phyloP scores from a whole-genome alignment of 1,284 basidiomycete species.

The Agroathelia rolfsii region DNA sequence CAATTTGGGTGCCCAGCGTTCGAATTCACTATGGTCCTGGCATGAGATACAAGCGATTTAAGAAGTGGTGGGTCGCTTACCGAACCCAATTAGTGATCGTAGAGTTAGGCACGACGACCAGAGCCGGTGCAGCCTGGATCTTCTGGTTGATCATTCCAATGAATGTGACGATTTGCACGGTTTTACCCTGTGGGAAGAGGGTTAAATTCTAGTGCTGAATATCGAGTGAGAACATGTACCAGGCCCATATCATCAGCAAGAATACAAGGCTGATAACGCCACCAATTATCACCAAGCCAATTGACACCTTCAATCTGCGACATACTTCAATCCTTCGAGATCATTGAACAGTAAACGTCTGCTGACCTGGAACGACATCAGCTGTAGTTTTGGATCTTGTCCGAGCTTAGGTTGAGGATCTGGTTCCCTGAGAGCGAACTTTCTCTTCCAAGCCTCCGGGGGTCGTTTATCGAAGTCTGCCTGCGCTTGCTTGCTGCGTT shows the following conservation, averaged over 20 bases:
- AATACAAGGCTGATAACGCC: constrained; percentile 80
- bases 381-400: constrained; percentile 47
- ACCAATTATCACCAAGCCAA: constrained; percentile 89
- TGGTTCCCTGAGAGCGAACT: constrained; percentile 33
- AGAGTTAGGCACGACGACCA: constrained; percentile 92
- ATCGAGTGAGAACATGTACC: constrained; percentile 29
- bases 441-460: constrained; percentile 34
- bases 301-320: constrained; percentile 82
- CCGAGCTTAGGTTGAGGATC: constrained; percentile 48
- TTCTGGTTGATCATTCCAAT: constrained; percentile 65
- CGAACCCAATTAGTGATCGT: constrained; percentile 83
- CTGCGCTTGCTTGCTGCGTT: constrained; percentile 30
- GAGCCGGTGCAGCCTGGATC: constrained; percentile 61
- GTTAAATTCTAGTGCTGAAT: constrained; percentile 1
- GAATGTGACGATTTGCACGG: constrained; percentile 85
- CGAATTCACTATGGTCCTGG: too few relatives aligned
- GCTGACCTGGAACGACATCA: constrained; percentile 79
- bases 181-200: constrained; percentile 61
- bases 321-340: constrained; percentile 3
- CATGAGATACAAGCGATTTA: too few relatives aligned
- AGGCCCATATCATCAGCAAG: constrained; percentile 98
- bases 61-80: too few relatives aligned
- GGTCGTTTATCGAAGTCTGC: constrained; percentile 34
- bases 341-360: constrained; percentile 8
- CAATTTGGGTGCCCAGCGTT: constrained; percentile 81